A percentile compares a stretch with the other conserved stretches of the same genome.
These are phyloP conservation scores for Ophiostoma sp. DNA, from an alignment of 2,329 filamentous ascomycete genomes.

Conservation along the genomic window DNA sequence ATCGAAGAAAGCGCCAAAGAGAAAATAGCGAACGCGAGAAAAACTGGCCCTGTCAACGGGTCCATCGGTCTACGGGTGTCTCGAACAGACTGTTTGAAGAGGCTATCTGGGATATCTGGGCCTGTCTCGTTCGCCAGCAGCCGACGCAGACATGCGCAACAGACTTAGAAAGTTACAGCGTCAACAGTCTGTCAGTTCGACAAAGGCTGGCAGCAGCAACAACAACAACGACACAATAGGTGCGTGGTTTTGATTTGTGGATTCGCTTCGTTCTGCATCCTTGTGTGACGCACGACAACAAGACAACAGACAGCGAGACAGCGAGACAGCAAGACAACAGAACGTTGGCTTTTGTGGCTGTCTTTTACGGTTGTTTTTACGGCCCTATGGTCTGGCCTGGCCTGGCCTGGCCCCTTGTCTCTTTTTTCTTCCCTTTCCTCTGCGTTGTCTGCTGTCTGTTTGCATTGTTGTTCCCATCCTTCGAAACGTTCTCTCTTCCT, in stretches of 20 bases:
- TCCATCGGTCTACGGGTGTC: not conserved
- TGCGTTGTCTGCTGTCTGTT: not conserved
- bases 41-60: not conserved
- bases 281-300: slow-evolving; percentile 5
- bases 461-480: slow-evolving; percentile 7
- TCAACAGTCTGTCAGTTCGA: slow-evolving; percentile 26
- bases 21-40: not conserved
- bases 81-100: not conserved
- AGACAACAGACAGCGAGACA: not conserved
- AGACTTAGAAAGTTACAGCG: slow-evolving; percentile 25
- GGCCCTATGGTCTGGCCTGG: not conserved
- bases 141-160: slow-evolving; percentile 29
- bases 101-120: not conserved
- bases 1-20: not conserved
- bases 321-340: not conserved
- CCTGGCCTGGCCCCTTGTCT: not conserved
- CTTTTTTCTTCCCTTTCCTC: not conserved
- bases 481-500: slow-evolving; percentile 10
- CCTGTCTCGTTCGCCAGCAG: not conserved
- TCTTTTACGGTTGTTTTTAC: slow-evolving; percentile 5
- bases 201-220: slow-evolving; percentile 17
- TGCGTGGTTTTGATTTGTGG: slow-evolving; percentile 13
- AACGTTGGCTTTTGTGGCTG: not conserved
- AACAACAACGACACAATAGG: slow-evolving; percentile 17
- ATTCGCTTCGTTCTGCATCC: not conserved